These are phyloP conservation scores for Garcia nutans DNA, from an alignment of 345 rosid genomes.

Conservation along the genomic window DNA sequence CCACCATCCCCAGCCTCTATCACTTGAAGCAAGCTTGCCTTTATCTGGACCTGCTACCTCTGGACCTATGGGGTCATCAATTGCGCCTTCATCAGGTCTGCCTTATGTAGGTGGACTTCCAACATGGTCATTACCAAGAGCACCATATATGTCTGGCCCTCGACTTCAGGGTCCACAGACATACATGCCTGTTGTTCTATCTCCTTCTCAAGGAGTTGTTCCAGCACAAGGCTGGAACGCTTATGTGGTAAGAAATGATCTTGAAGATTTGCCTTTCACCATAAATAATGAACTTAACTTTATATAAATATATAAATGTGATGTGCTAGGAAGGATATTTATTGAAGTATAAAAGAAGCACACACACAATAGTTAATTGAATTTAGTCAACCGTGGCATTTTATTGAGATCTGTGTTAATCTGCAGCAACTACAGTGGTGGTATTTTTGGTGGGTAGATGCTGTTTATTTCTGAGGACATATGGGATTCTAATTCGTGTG, in stretches of 20 bases:
- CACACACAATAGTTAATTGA: neutral
- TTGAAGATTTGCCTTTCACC: neutral
- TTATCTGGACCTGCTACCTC: slow-evolving; percentile 40
- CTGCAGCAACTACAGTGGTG: neutral
- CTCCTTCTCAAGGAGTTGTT: slow-evolving; percentile 56
- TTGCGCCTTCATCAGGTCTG: slow-evolving; percentile 48
- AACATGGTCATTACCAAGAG: slow-evolving; percentile 53
- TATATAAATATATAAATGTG: neutral
- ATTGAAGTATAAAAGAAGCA: neutral
- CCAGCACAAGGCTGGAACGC: slow-evolving; percentile 68
- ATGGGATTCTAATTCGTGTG: neutral
- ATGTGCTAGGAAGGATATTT: neutral
- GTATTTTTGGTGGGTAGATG: neutral
- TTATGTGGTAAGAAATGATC: slow-evolving; percentile 50
- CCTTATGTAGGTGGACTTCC: slow-evolving; percentile 57
- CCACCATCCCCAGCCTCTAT: slow-evolving; percentile 76
- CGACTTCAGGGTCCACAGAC: slow-evolving; percentile 48
- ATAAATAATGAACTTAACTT: neutral
- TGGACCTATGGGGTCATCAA: slow-evolving; percentile 41
- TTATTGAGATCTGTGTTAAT: neutral
- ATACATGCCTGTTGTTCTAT: slow-evolving; percentile 54
- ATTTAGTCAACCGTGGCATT: neutral
- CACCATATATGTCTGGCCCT: slow-evolving; percentile 48
- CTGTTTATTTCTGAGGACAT: neutral
- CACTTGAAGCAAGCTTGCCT: slow-evolving; percentile 34